Evolutionary conservation across 2,329 filamentous ascomycete species (phyloP).

Genomic region (Pseudogymnoascus sp.): DNA sequence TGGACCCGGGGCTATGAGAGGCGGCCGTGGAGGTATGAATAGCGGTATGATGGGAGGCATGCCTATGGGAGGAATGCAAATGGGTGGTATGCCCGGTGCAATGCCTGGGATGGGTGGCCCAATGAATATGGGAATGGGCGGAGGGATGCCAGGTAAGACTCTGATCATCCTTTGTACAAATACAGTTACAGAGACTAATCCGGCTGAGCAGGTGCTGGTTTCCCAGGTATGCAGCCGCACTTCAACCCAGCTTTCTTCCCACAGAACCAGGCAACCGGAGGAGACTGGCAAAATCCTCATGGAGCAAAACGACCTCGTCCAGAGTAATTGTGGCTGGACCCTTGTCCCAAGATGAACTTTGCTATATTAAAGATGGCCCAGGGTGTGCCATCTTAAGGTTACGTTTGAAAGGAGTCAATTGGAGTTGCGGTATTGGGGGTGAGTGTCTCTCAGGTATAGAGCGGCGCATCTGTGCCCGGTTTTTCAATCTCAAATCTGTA

Average conservation of each 20-base stretch:
- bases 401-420: conserved; percentile 18
- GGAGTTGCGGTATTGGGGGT: conserved; percentile 18
- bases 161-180: conserved; percentile 17
- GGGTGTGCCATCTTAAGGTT: not conserved
- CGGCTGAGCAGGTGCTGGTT: conserved; percentile 39
- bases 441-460: conserved; percentile 6
- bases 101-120: conserved; percentile 44
- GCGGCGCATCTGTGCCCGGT: not conserved
- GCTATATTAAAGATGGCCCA: not conserved
- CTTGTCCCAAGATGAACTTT: not conserved
- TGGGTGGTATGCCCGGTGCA: conserved; percentile 34
- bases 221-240: conserved; percentile 60
- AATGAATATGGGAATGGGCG: conserved; percentile 41
- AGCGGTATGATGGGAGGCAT: conserved; percentile 40
- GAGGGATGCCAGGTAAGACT: conserved; percentile 50
- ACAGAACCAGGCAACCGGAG: conserved; percentile 38
- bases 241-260: conserved; percentile 71
- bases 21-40: conserved; percentile 46
- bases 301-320: conserved; percentile 72
- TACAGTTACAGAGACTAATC: conserved; percentile 19
- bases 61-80: conserved; percentile 48
- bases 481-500: conserved; percentile 3
- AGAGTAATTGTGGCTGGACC: conserved; percentile 36
- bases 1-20: conserved; percentile 50
- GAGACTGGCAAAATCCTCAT: conserved; percentile 71